Conservation (phyloP, 208 protist genomes). For the Blastocrithidia nonstop region DNA sequence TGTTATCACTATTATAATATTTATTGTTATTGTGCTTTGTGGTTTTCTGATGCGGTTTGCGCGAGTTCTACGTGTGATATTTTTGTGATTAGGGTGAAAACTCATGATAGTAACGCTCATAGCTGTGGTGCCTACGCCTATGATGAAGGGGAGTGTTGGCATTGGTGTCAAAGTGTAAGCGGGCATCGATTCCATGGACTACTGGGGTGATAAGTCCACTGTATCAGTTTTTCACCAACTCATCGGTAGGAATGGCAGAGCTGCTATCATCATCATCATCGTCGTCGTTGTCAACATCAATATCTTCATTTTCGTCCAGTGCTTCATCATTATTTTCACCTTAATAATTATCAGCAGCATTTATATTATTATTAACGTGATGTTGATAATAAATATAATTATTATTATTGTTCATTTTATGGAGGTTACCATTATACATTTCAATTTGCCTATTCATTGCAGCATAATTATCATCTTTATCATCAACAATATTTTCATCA, state of each 20-base stretch:
- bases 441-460: too few species aligned
- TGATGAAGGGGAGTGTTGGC: background rate
- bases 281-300: background rate
- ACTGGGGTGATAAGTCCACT: conserved; percentile 17
- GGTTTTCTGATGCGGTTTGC: background rate
- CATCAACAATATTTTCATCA: too few species aligned
- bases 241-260: conserved; percentile 15
- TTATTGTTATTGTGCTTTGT: background rate
- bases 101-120: too few species aligned
- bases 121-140: background rate
- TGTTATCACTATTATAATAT: too few species aligned
- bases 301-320: background rate
- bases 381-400: conserved; percentile 1
- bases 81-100: too few species aligned
- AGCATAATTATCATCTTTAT: too few species aligned
- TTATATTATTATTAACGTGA: background rate
- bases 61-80: background rate
- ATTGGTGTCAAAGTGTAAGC: background rate
- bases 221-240: conserved; percentile 22
- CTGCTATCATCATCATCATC: conserved; percentile 10
- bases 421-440: too few species aligned
- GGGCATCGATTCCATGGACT: too few species aligned
- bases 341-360: conserved; percentile 3
- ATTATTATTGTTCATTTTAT: too few species aligned
- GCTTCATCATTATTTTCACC: conserved; percentile 3